Evolutionary conservation across 306 rosid species (phyloP), one percentile per base, ranked within the genome.

Genomic region (Cajanus cajan): DNA sequence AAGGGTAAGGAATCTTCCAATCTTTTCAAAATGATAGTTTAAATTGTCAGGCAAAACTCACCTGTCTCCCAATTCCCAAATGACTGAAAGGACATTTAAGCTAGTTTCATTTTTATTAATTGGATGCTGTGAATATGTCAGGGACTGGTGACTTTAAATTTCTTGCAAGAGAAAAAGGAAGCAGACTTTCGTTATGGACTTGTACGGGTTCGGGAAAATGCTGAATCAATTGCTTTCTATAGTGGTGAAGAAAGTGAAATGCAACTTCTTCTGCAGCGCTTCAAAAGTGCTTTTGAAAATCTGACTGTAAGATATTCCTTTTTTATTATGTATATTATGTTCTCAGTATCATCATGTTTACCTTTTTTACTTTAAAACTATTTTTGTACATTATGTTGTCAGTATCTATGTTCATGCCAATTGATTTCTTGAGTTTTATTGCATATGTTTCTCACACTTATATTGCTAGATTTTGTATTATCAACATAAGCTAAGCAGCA

Each of bases 161-260:
- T 95, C 86, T 83, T 95, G 89, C 99, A 95, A 95, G 99, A 95
- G 86, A 95, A 95, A 80, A 95, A 95, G 76, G 99, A 95, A 78
- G 99, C 99, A 73, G 99, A 95, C 88, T 95, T 95, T 72, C 98
- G 99, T 77, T 95, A 95, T 78, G 98, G 98, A 45, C 99, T 95
- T 45, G 99, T 95, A 45, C 89, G 99, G 2, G 81, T 95, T 59
- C 92, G 99, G 74, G 99, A 95, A 86, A 95, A 95, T 89, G 93
- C 99, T 58, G 99, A 95, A 84, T 92, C 99, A 44, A 90, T 95
- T 82, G 98, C 99, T 74, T 95, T 95, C 86, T 95, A 95, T 71
- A 82, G 97, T 28, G 99, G 98, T 50, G 99, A 95, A 91, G 87
- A 86, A 22, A 93, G 87, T 66, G 99, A 95, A 87, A 91, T 85